These are phyloP conservation scores for Maudiozyma serrabonitensis DNA, from an alignment of 805 yeast genomes.

Conservation along the genomic window DNA sequence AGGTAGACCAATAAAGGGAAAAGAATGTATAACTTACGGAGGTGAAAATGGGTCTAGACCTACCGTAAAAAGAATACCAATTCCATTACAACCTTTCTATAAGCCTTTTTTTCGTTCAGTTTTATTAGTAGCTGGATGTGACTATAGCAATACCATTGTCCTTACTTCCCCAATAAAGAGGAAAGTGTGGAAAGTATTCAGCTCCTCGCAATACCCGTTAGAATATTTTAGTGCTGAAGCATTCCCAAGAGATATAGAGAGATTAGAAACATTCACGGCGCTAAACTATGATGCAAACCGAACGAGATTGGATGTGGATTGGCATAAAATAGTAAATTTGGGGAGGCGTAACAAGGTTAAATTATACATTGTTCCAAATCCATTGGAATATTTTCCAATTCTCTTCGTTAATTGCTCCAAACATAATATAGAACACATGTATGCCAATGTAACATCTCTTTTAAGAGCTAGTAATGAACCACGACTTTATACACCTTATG, in stretches of 20 bases:
- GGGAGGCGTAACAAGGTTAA: background rate
- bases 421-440: background rate
- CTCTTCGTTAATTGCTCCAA: background rate
- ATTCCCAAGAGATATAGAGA: background rate
- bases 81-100: background rate
- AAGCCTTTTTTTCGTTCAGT: background rate
- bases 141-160: background rate
- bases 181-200: background rate
- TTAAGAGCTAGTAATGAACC: background rate
- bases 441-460: background rate
- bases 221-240: background rate
- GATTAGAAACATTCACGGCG: background rate
- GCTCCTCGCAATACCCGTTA: background rate
- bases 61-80: background rate
- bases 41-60: too few relatives aligned
- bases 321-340: background rate
- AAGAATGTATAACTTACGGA: too few relatives aligned
- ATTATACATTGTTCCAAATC: background rate
- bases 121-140: background rate
- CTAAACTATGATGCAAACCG: background rate
- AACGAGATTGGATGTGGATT: background rate
- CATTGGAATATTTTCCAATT: background rate
- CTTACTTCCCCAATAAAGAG: background rate
- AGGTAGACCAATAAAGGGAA: too few relatives aligned
- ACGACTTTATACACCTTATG: background rate